Conservation (phyloP, 2,329 filamentous ascomycete genomes). For the Lasiodiplodia theobromae region DNA sequence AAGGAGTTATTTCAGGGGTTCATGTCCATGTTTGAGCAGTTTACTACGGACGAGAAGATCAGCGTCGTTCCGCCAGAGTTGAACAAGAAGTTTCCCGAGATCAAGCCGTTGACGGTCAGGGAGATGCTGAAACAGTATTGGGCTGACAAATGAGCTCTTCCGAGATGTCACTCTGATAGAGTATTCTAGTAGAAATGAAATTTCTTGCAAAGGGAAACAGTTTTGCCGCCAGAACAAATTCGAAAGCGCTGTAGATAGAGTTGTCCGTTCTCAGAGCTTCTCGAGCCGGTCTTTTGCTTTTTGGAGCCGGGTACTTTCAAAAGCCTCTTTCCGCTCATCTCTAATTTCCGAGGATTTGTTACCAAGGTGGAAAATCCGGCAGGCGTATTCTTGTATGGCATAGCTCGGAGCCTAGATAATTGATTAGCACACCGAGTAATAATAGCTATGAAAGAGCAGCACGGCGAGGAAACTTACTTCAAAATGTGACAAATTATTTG, state of each 20-base stretch:
- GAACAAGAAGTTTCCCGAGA: conserved; percentile 6
- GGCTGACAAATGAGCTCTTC: not conserved
- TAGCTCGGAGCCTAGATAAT: not conserved
- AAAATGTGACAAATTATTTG: too few relatives aligned
- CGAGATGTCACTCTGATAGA: not conserved
- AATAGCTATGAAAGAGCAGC: not conserved
- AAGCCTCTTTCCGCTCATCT: accelerated
- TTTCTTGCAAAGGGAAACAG: not conserved
- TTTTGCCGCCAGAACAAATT: not conserved
- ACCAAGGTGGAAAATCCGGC: not conserved
- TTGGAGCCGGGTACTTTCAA: not conserved
- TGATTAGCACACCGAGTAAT: not conserved
- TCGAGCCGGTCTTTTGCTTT: not conserved
- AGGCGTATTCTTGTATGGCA: not conserved
- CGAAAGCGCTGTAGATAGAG: not conserved
- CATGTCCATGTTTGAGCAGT: conserved; percentile 21
- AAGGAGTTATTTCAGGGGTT: conserved; percentile 30
- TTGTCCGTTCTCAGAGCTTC: not conserved
- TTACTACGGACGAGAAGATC: not conserved
- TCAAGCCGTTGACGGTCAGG: conserved; percentile 6
- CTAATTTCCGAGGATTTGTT: not conserved
- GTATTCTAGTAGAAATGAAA: not conserved
- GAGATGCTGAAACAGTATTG: conserved; percentile 6
- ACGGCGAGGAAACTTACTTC: not conserved
- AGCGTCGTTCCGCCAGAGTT: conserved; percentile 3